phyloP scores from a whole-genome alignment of 306 rosid species.

The Macrotyloma uniflorum region DNA sequence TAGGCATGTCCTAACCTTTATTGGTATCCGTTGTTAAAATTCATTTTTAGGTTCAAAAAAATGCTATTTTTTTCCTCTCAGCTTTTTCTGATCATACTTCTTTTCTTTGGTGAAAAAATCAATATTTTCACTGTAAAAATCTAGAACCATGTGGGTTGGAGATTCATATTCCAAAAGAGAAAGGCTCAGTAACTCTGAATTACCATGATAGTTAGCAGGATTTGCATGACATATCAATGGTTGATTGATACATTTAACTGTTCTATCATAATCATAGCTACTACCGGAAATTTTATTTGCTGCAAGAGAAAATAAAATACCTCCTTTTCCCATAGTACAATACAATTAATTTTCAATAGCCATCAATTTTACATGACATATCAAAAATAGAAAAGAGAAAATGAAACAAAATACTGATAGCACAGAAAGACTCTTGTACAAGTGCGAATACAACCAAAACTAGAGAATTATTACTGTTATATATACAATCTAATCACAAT shows the following conservation, averaged over 20 bases:
- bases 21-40: constrained; percentile 27
- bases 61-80: background rate
- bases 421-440: constrained; percentile 18
- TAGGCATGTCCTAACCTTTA: constrained; percentile 39
- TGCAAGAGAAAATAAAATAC: background rate
- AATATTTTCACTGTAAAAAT: constrained; percentile 28
- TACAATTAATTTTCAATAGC: constrained; percentile 17
- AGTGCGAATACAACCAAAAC: constrained; percentile 45
- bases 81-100: background rate
- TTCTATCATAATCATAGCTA: constrained; percentile 40
- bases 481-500: constrained; percentile 41
- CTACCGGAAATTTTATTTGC: constrained; percentile 13
- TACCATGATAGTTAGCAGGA: constrained; percentile 46
- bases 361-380: constrained; percentile 35
- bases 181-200: constrained; percentile 31
- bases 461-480: constrained; percentile 43
- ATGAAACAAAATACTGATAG: background rate
- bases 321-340: background rate
- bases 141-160: constrained; percentile 20
- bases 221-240: constrained; percentile 52
- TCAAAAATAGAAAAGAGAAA: constrained; percentile 39
- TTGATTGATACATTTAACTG: constrained; percentile 58
- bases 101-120: background rate
- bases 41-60: background rate
- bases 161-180: constrained; percentile 42